Percentiles rank a stretch among this genome's conserved stretches.
phyloP scores from a whole-genome alignment of 257 asterid genomes.

The Nicotiana otophora region DNA sequence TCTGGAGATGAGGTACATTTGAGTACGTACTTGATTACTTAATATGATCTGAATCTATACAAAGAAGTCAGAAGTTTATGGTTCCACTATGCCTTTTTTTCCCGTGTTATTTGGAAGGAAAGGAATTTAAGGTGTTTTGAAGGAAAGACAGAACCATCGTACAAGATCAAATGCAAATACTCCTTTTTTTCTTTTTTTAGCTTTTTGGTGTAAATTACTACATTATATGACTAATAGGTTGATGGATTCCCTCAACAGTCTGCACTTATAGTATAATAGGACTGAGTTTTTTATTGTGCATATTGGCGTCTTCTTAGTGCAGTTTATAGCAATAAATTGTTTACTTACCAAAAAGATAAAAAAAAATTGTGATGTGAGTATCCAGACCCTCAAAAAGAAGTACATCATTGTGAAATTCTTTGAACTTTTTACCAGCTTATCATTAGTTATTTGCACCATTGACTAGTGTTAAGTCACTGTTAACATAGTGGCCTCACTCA shows the following conservation, averaged over 20 bases:
- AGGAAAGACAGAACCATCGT: background rate
- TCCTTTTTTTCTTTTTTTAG: background rate
- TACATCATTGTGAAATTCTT: background rate
- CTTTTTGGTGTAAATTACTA: background rate
- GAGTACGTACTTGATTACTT: conserved; percentile 37
- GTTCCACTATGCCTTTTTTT: background rate
- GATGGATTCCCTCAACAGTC: background rate
- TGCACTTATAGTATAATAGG: background rate
- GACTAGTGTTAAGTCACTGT: background rate
- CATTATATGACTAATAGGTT: background rate
- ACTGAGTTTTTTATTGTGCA: background rate
- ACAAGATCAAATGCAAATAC: background rate
- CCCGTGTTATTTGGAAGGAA: background rate
- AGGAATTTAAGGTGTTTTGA: background rate
- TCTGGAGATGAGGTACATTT: conserved; percentile 93
- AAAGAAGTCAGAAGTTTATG: background rate
- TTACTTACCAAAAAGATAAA: background rate
- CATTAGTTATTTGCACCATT: background rate
- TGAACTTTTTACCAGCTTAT: background rate
- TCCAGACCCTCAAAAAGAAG: background rate
- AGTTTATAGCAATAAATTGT: background rate
- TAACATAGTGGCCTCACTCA: background rate
- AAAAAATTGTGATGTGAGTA: background rate
- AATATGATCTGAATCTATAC: background rate
- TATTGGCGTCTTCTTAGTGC: background rate